Evolutionary conservation across 352 stramenopile genomes (phyloP).

Genomic region (Globisporangium spiculum): DNA sequence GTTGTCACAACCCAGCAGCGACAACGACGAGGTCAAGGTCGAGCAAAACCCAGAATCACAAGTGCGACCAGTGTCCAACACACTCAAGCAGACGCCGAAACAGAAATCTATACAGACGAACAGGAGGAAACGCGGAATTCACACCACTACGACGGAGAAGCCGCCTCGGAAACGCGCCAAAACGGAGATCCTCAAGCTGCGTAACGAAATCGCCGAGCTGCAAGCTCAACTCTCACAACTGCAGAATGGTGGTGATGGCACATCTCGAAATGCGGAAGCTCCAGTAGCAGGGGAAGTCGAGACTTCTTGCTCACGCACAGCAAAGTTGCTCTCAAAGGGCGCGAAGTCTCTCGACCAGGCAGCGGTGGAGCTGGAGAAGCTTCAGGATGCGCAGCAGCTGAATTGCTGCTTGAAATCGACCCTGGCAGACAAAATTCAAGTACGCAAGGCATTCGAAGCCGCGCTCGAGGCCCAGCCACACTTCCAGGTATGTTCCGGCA

Average conservation of each 20-base stretch:
- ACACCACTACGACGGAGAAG: background rate
- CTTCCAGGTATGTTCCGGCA: no score
- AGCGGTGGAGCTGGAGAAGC: background rate
- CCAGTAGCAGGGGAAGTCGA: no score
- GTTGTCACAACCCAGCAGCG: no score
- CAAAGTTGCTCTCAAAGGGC: no score
- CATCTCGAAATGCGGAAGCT: no score
- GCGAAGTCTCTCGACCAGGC: background rate
- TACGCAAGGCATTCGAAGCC: background rate
- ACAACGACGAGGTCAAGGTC: no score
- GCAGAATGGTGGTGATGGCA: background rate
- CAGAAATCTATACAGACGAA: background rate
- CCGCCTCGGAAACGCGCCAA: constrained; percentile 2
- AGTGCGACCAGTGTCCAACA: no score
- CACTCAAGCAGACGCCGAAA: background rate
- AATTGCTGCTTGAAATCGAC: background rate
- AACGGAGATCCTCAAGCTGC: background rate
- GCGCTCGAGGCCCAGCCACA: background rate
- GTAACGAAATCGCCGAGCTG: background rate
- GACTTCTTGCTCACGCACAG: background rate
- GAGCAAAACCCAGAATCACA: no score
- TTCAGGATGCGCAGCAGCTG: background rate
- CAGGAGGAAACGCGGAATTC: background rate
- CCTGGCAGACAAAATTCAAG: background rate
- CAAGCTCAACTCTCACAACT: background rate